These are phyloP conservation scores for Hymenoscyphus albidus DNA, from an alignment of 2,329 filamentous ascomycete genomes.

Conservation along the genomic window DNA sequence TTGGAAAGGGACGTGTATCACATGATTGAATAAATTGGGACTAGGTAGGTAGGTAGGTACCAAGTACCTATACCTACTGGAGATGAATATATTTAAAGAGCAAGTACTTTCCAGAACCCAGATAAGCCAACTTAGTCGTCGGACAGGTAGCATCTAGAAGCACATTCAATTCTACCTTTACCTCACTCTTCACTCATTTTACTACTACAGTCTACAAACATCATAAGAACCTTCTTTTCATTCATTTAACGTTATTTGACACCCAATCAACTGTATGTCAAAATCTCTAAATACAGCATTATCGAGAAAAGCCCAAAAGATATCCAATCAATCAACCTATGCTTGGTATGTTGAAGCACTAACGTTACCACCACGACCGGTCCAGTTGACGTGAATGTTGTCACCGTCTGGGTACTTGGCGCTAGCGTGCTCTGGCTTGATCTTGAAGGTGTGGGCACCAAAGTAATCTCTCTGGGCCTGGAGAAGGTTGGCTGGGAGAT, in stretches of 20 bases:
- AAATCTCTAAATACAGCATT: conserved; percentile 9
- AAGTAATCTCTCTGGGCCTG: conserved; percentile 99
- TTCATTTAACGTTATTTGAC: background rate
- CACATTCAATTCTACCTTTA: too few species aligned
- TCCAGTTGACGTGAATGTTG: conserved; percentile 99
- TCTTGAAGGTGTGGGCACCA: conserved; percentile 84
- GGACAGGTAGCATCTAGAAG: too few species aligned
- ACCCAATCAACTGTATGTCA: conserved; percentile 6
- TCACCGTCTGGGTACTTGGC: conserved; percentile 78
- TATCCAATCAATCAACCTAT: conserved; percentile 46
- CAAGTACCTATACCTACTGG: too few species aligned
- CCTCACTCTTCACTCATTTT: too few species aligned
- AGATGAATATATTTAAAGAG: too few species aligned
- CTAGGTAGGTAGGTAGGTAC: too few species aligned
- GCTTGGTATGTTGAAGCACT: conserved; percentile 97
- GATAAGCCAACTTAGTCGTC: too few species aligned
- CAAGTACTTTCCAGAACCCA: too few species aligned
- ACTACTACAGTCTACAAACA: background rate
- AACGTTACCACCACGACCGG: conserved; percentile 93
- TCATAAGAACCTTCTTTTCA: background rate
- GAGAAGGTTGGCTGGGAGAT: conserved; percentile 95
- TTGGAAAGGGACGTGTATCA: too few species aligned
- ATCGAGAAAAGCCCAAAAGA: background rate
- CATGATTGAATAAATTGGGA: too few species aligned
- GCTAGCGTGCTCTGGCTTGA: conserved; percentile 76